Conservation (phyloP, 1,139 yeast genomes). For the Yamadazyma kanchanaburiensis region DNA sequence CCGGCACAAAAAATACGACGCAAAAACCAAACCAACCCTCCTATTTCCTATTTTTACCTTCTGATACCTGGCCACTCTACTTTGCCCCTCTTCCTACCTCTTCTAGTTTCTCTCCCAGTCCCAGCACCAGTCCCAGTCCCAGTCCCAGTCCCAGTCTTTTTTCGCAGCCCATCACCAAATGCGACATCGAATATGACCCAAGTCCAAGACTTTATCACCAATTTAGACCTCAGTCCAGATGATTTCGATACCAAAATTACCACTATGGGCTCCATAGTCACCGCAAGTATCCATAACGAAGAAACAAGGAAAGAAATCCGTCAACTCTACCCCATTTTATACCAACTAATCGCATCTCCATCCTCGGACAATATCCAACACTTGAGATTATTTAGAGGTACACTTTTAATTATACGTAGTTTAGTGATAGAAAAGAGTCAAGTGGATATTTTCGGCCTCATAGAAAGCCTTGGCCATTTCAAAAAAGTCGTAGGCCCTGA, state of each 20-base stretch:
- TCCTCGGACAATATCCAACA: constrained; percentile 6
- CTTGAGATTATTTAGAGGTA: constrained; percentile 18
- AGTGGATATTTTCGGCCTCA: constrained; percentile 3
- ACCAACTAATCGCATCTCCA: constrained; percentile 1
- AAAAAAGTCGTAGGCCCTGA: constrained; percentile 2
- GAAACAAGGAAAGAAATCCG: constrained; percentile 2
- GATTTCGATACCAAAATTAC: constrained; percentile 3
- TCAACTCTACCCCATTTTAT: constrained; percentile 1
- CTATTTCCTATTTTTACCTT: no score
- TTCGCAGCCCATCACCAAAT: no score
- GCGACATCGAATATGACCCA: constrained; percentile 2
- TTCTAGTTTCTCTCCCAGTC: neutral
- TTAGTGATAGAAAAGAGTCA: constrained; percentile 8
- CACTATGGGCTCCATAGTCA: constrained; percentile 1
- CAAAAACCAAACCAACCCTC: no score
- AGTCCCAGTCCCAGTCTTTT: neutral
- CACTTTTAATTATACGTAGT: constrained; percentile 18
- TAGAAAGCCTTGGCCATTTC: constrained; percentile 10
- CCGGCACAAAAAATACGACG: no score
- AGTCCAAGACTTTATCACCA: constrained; percentile 1
- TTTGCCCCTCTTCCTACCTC: no score
- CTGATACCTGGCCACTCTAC: no score
- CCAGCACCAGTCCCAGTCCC: neutral
- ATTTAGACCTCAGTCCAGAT: constrained; percentile 1
- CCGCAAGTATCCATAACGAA: neutral